phyloP scores from a whole-genome alignment of 2,329 filamentous ascomycete species.

The Aspergillus terreus region DNA sequence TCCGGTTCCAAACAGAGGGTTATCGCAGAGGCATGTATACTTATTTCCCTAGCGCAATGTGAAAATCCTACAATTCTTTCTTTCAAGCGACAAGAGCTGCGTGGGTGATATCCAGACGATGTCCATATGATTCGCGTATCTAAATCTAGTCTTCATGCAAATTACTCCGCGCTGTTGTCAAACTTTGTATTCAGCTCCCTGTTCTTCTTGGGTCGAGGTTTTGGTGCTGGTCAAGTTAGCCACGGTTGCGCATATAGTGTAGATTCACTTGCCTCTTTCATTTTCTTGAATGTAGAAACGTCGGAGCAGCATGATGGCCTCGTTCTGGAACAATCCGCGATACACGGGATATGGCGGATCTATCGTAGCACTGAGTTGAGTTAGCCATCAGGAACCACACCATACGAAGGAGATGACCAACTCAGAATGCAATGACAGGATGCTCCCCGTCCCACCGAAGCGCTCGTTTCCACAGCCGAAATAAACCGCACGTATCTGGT shows the following conservation, averaged over 20 bases:
- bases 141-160: no score
- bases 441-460: slow-evolving; percentile 92
- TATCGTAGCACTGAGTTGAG: slow-evolving; percentile 57
- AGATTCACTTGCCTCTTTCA: slow-evolving; percentile 64
- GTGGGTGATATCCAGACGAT: no score
- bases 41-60: slow-evolving; percentile 10
- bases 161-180: slow-evolving; percentile 14
- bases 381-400: slow-evolving; percentile 9
- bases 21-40: slow-evolving; percentile 21
- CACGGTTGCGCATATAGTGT: not conserved
- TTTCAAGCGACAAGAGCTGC: no score
- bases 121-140: no score
- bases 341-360: slow-evolving; percentile 78
- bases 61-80: slow-evolving; percentile 1
- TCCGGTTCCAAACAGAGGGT: slow-evolving; percentile 9
- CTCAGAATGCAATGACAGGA: slow-evolving; percentile 79
- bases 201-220: slow-evolving; percentile 62
- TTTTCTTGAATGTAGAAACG: slow-evolving; percentile 99
- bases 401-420: slow-evolving; percentile 30
- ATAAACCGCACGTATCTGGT: slow-evolving; percentile 83
- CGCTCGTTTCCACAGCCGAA: slow-evolving; percentile 96
- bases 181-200: slow-evolving; percentile 61
- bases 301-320: slow-evolving; percentile 86
- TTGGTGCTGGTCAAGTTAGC: slow-evolving; percentile 48
- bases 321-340: slow-evolving; percentile 83